phyloP scores from a whole-genome alignment of 2,329 filamentous ascomycete species.

The Cercospora brassicicola region DNA sequence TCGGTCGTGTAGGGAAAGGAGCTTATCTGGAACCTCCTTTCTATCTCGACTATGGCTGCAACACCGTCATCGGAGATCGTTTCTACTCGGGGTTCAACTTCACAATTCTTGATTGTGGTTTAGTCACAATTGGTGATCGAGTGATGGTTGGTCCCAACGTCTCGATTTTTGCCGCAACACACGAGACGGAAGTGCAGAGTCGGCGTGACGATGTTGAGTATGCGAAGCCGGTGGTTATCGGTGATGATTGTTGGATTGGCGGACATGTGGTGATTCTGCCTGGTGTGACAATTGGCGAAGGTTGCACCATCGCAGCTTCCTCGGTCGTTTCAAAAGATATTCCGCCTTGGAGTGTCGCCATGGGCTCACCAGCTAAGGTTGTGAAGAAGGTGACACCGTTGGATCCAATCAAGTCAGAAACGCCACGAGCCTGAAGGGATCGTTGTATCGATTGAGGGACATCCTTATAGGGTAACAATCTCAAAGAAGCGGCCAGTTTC shows the following conservation, averaged over 20 bases:
- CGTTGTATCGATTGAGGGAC: too few species aligned
- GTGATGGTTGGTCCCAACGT: slow-evolving; percentile 57
- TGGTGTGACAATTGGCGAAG: slow-evolving; percentile 30
- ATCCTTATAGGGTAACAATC: too few species aligned
- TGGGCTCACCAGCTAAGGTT: slow-evolving; percentile 28
- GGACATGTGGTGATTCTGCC: slow-evolving; percentile 29
- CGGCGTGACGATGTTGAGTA: slow-evolving; percentile 53
- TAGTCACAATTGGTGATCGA: slow-evolving; percentile 55
- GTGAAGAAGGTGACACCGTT: slow-evolving; percentile 28
- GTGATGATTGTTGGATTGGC: slow-evolving; percentile 34
- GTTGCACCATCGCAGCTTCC: slow-evolving; percentile 28
- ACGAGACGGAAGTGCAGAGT: slow-evolving; percentile 53
- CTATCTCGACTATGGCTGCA: slow-evolving; percentile 65
- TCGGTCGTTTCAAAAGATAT: slow-evolving; percentile 28
- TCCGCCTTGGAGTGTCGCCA: slow-evolving; percentile 29
- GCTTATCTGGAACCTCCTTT: slow-evolving; percentile 63
- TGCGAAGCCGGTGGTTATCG: slow-evolving; percentile 51
- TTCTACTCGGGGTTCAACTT: slow-evolving; percentile 65
- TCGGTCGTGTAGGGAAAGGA: slow-evolving; percentile 31
- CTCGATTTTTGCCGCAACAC: slow-evolving; percentile 54
- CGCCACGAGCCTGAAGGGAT: background rate
- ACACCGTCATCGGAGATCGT: slow-evolving; percentile 61
- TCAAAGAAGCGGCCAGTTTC: background rate
- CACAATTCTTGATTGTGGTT: slow-evolving; percentile 54
- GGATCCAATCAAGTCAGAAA: slow-evolving; percentile 12